Base-by-base conservation (phyloP, 192 early-diverging fungal species). In the Mortierella claussenii region DNA sequence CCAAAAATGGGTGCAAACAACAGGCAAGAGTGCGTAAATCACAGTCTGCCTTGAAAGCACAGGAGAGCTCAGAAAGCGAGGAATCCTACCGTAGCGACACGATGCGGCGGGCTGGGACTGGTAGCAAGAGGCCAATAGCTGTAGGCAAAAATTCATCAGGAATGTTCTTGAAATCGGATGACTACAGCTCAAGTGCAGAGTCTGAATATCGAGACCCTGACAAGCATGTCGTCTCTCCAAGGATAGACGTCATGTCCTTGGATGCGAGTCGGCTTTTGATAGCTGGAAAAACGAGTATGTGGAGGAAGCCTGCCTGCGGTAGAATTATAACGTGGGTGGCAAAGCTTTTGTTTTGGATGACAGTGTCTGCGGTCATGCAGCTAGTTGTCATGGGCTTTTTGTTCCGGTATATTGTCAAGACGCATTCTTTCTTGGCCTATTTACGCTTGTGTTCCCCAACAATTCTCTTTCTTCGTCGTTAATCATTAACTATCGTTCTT, bases 131-230 rank as follows among this genome's bases (percentile, higher is more conserved):
- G n/a, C n/a, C n/a, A n/a, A n/a, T n/a, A n/a, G n/a, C n/a, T n/a
- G n/a, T n/a, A n/a, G n/a, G n/a, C n/a, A n/a, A n/a, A n/a, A n/a
- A n/a, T n/a, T n/a, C n/a, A n/a, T n/a, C n/a, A n/a, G n/a, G n/a
- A n/a, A n/a, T n/a, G n/a, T n/a, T n/a, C n/a, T n/a, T n/a, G n/a
- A n/a, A n/a, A n/a, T n/a, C n/a, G n/a, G n/a, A n/a, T n/a, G n/a
- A n/a, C n/a, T n/a, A n/a, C n/a, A n/a, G 28, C n/a, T 60, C 44
- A 9, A 17, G 43, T n/a, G 45, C 8, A 27, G 44, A 47, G 20
- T 65, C 63, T 2, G 63, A 65, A 36, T 65, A 65, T 31, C 52
- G 63, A 32, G 63, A 55, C 13, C 63, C 63, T 23, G 30, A 33
- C 31, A 64, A 54, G 17, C 61, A 26, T 4, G 20, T 23, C 1